Conservation (phyloP, 108 stramenopile genomes). For the Pseudonitzschia delicatissima region DNA sequence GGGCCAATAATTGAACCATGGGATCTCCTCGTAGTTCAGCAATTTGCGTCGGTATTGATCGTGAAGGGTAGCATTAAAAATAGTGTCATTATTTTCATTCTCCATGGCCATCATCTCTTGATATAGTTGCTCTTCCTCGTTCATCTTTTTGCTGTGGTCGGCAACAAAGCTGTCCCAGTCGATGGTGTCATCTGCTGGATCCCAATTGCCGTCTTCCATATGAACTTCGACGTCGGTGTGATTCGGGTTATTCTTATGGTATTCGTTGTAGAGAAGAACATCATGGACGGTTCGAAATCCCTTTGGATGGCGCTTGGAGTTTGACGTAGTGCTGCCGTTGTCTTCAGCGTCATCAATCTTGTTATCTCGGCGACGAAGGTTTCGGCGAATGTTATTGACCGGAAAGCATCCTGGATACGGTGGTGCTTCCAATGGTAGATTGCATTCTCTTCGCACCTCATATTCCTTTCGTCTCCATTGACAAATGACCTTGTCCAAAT, state of each 20-base stretch:
- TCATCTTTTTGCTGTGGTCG: constrained; percentile 3
- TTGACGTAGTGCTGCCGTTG: neutral
- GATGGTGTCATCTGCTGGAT: constrained; percentile 2
- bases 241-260: neutral
- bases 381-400: neutral
- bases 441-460: constrained; percentile 30
- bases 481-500: constrained; percentile 50
- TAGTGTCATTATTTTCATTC: neutral
- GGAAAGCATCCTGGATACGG: constrained; percentile 37
- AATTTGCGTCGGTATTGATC: constrained; percentile 20
- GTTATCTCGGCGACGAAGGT: neutral
- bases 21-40: too few relatives aligned
- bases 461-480: constrained; percentile 42
- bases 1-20: constrained; percentile 17
- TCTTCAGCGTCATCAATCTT: neutral
- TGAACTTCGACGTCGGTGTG: neutral
- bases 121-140: constrained; percentile 8
- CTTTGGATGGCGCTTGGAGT: neutral
- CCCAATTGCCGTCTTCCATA: constrained; percentile 5
- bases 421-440: constrained; percentile 13
- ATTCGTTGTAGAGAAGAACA: constrained; percentile 1
- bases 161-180: constrained; percentile 8
- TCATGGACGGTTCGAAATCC: constrained; percentile 8
- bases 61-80: neutral
- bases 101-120: neutral